Percentiles rank a stretch among this genome's conserved stretches.
phyloP scores from a whole-genome alignment of 2,329 filamentous ascomycete genomes.

The Pseudogymnoascus verrucosus region DNA sequence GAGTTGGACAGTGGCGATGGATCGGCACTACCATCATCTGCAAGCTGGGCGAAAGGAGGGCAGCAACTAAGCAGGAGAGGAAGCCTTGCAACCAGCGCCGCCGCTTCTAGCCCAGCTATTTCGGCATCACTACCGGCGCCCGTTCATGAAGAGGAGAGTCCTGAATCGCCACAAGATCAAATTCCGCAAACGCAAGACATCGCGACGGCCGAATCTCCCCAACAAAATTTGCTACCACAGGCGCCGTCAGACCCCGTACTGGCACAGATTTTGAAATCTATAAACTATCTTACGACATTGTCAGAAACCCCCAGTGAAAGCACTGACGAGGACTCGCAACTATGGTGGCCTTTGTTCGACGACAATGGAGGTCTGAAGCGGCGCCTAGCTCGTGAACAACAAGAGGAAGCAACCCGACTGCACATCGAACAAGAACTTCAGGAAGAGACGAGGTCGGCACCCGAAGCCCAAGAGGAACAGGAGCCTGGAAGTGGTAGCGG shows the following conservation, averaged over 20 bases:
- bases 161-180: slow-evolving; percentile 25
- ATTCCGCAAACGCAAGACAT: slow-evolving; percentile 12
- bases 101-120: slow-evolving; percentile 75
- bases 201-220: slow-evolving; percentile 6
- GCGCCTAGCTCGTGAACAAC: slow-evolving; percentile 48
- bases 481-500: slow-evolving; percentile 74
- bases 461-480: slow-evolving; percentile 53
- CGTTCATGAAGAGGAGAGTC: slow-evolving; percentile 39
- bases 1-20: slow-evolving; percentile 67
- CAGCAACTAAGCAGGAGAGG: slow-evolving; percentile 59
- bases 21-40: slow-evolving; percentile 85
- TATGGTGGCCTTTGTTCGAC: slow-evolving; percentile 61
- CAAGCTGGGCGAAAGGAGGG: slow-evolving; percentile 78
- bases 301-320: not conserved
- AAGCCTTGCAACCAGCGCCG: slow-evolving; percentile 74
- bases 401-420: slow-evolving; percentile 50
- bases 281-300: slow-evolving; percentile 32
- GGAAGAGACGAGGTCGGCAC: slow-evolving; percentile 39
- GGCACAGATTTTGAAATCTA: slow-evolving; percentile 36
- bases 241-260: slow-evolving; percentile 22
- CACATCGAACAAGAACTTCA: slow-evolving; percentile 47
- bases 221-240: slow-evolving; percentile 14
- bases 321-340: slow-evolving; percentile 23
- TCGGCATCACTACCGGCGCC: slow-evolving; percentile 49
- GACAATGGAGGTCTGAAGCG: slow-evolving; percentile 73